Evolutionary conservation across 305 asterid species (phyloP).

Genomic region (Fraxinus platypoda): DNA sequence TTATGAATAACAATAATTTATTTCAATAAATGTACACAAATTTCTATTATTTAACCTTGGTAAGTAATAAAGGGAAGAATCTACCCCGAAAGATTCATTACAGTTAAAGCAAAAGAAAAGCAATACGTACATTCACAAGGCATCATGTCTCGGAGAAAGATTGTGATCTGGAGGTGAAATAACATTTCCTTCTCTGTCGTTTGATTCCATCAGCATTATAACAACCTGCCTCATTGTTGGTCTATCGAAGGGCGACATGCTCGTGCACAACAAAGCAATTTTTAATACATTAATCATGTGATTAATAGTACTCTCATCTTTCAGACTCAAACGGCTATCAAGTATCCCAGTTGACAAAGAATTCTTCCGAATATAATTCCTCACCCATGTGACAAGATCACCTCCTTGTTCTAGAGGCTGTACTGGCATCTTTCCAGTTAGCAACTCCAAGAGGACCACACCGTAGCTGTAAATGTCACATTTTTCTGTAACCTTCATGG

Average conservation of each 20-base stretch:
- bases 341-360: constrained; percentile 64
- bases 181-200: constrained; percentile 53
- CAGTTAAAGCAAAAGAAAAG: constrained; percentile 22
- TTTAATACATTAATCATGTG: constrained; percentile 79
- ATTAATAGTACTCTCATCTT: constrained; percentile 40
- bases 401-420: constrained; percentile 90
- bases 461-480: constrained; percentile 94
- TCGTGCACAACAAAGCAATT: constrained; percentile 78
- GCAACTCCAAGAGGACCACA: constrained; percentile 77
- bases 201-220: constrained; percentile 74
- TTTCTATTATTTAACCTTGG: constrained; percentile 20
- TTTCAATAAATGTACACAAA: constrained; percentile 40
- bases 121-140: constrained; percentile 40
- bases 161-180: constrained; percentile 50
- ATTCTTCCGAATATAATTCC: constrained; percentile 51
- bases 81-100: constrained; percentile 24
- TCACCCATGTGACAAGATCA: constrained; percentile 71
- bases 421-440: constrained; percentile 84
- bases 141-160: constrained; percentile 37
- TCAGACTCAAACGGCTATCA: constrained; percentile 57
- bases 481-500: constrained; percentile 95
- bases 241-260: constrained; percentile 65
- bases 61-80: constrained; percentile 27
- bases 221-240: constrained; percentile 92
- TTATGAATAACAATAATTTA: constrained; percentile 9